phyloP scores from a whole-genome alignment of 352 stramenopile species.

The Phytophthora fragariaefolia region DNA sequence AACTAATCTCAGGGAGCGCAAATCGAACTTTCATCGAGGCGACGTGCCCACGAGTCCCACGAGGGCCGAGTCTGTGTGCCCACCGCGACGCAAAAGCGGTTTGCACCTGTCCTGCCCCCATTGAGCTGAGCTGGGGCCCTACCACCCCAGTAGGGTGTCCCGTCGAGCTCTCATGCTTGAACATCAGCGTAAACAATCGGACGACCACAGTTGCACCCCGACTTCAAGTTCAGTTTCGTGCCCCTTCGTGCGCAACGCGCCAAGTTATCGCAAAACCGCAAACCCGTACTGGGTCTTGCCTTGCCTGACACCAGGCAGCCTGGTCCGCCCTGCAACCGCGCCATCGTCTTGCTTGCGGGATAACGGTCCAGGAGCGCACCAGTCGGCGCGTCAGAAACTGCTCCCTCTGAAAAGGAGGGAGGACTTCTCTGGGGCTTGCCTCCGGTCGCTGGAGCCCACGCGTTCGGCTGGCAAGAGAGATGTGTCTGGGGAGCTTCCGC shows the following conservation, averaged over 20 bases:
- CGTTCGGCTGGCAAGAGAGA: not conserved
- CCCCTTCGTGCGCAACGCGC: conserved; percentile 30
- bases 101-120: not conserved
- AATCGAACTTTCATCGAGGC: not conserved
- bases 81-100: not conserved
- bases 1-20: not conserved
- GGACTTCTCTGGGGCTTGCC: conserved; percentile 5
- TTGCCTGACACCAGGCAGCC: not conserved
- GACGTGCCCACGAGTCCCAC: not conserved
- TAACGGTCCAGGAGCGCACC: conserved; percentile 23
- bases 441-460: not conserved
- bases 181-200: conserved; percentile 24
- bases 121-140: not conserved
- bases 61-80: not conserved
- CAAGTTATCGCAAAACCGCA: conserved; percentile 13
- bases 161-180: not conserved
- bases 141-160: not conserved
- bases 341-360: conserved; percentile 10
- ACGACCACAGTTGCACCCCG: conserved; percentile 29
- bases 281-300: not conserved
- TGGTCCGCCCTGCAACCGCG: conserved; percentile 28
- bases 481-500: not conserved
- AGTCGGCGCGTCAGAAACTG: conserved; percentile 39
- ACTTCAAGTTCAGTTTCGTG: conserved; percentile 50
- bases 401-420: conserved; percentile 20